Percentiles rank a stretch among this genome's conserved stretches.
Evolutionary conservation across 2,329 filamentous ascomycete species (phyloP).

Genomic region (Metarhizium anisopliae): DNA sequence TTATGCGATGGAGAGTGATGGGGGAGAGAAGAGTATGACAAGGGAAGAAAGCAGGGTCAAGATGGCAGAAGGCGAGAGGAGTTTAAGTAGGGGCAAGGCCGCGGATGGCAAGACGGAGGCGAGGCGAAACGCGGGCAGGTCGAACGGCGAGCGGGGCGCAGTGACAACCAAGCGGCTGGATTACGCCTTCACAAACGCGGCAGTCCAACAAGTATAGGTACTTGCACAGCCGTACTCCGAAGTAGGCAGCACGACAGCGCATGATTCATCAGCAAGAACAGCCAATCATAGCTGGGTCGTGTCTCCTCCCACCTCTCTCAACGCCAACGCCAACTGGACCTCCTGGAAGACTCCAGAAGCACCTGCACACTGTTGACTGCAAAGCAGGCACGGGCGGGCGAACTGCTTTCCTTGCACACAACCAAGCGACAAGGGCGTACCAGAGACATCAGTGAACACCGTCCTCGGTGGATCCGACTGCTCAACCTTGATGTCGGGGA

Average conservation of each 20-base stretch:
- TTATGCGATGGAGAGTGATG: constrained; percentile 5
- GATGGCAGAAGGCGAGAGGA: constrained; percentile 13
- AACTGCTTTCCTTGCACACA: no score
- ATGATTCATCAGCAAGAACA: constrained; percentile 29
- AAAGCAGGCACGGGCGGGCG: no score
- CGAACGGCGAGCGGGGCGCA: constrained; percentile 16
- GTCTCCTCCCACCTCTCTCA: no score
- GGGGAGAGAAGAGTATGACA: constrained; percentile 9
- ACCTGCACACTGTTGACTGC: neutral
- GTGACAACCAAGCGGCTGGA: constrained; percentile 14
- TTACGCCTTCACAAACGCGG: constrained; percentile 13
- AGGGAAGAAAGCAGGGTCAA: constrained; percentile 6
- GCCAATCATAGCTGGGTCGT: constrained; percentile 6
- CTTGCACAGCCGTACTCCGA: neutral
- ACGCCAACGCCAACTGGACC: neutral
- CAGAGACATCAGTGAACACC: no score
- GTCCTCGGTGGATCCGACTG: constrained; percentile 10
- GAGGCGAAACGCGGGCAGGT: constrained; percentile 7
- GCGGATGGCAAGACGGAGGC: constrained; percentile 11
- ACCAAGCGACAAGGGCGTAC: no score
- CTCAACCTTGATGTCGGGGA: no score
- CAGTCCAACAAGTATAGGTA: neutral
- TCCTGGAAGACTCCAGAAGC: constrained; percentile 31
- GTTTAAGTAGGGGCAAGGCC: constrained; percentile 21
- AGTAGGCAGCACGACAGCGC: constrained; percentile 8